Percentiles rank a stretch among this genome's conserved stretches.
Conservation (phyloP, 805 yeast genomes). For the Huiozyma sinensis region DNA sequence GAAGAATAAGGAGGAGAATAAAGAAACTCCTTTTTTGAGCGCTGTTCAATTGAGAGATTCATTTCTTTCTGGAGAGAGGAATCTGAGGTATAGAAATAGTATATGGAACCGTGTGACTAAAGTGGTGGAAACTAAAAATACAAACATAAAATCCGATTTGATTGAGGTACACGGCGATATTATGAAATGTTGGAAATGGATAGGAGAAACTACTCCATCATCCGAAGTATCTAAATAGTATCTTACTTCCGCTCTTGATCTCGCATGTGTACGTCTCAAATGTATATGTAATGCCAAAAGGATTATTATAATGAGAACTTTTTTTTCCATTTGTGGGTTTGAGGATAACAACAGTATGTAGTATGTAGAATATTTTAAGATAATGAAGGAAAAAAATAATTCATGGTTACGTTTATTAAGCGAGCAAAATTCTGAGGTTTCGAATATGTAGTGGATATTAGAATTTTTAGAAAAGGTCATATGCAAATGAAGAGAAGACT, state of each 20-base stretch:
- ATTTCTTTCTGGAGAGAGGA: slow-evolving; percentile 31
- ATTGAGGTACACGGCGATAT: slow-evolving; percentile 80
- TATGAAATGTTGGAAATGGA: slow-evolving; percentile 84
- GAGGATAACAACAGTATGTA: slow-evolving; percentile 1
- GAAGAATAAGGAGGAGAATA: slow-evolving; percentile 21
- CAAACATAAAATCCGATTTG: slow-evolving; percentile 51
- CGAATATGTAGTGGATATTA: no score
- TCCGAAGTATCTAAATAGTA: neutral
- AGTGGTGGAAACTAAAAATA: slow-evolving; percentile 47
- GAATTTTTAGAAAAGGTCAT: no score
- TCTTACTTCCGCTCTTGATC: neutral
- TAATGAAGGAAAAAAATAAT: no score
- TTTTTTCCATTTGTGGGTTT: neutral
- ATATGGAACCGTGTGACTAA: slow-evolving; percentile 51
- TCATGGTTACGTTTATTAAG: no score
- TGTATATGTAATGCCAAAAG: no score
- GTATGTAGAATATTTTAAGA: no score
- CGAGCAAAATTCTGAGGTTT: no score
- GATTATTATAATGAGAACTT: neutral
- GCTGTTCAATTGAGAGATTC: slow-evolving; percentile 65
- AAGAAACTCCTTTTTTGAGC: slow-evolving; percentile 42
- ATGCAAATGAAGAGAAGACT: no score
- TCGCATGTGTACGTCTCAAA: neutral
- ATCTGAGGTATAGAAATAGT: slow-evolving; percentile 28
- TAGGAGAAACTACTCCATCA: slow-evolving; percentile 27